A percentile compares a stretch with the other conserved stretches of the same genome.
Evolutionary conservation across 2,329 filamentous ascomycete genomes (phyloP).

Genomic region (Chrysoporthe austroafricana): DNA sequence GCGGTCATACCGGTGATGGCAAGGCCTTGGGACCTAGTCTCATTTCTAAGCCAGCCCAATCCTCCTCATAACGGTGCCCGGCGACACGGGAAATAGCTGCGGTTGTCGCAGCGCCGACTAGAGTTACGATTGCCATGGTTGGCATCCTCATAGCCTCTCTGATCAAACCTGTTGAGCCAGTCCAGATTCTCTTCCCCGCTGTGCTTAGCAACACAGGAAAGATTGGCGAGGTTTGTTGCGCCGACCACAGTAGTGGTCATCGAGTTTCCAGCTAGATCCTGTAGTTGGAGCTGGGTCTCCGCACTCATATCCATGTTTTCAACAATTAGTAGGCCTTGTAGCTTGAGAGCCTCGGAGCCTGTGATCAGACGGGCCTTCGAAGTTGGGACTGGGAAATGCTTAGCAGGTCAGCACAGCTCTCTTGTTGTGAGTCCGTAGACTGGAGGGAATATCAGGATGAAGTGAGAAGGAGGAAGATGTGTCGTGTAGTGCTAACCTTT

Average conservation of each 20-base stretch:
- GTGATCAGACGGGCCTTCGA: conserved; percentile 62
- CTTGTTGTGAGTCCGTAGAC: no score
- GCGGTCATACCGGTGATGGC: no score
- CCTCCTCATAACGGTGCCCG: no score
- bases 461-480: no score
- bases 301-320: conserved; percentile 65
- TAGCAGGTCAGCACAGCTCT: no score
- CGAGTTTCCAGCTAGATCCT: conserved; percentile 77
- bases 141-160: not conserved
- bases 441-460: no score
- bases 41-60: no score
- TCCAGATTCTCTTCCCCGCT: not conserved
- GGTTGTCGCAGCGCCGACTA: no score
- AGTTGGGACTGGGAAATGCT: conserved; percentile 58
- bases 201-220: conserved; percentile 38
- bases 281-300: conserved; percentile 64
- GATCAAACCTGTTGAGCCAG: conserved; percentile 13
- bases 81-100: no score
- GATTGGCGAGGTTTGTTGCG: conserved; percentile 59
- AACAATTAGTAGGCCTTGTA: conserved; percentile 76
- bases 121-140: conserved; percentile 5
- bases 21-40: no score
- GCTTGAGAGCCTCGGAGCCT: conserved; percentile 63
- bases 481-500: no score
- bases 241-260: conserved; percentile 78